These are phyloP conservation scores for Coemansia furcata DNA, from an alignment of 192 early-diverging fungal genomes.

Conservation along the genomic window DNA sequence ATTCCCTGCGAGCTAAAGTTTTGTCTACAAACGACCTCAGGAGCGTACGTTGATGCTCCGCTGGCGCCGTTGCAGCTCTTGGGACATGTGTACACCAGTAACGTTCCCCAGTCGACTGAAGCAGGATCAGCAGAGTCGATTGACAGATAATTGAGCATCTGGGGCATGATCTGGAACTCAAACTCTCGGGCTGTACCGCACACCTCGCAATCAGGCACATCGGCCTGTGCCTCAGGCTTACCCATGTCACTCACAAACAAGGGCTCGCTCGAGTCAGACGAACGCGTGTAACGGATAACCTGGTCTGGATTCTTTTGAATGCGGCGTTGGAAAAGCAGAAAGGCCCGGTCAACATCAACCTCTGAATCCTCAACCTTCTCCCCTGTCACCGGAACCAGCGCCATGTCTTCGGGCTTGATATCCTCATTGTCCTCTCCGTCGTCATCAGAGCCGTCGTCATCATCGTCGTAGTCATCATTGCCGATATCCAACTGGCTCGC, in stretches of 20 bases:
- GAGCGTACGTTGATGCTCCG: constrained; percentile 50
- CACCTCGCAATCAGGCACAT: constrained; percentile 66
- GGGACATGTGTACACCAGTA: constrained; percentile 85
- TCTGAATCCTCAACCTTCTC: constrained; percentile 68
- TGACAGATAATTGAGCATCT: constrained; percentile 74
- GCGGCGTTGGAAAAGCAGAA: constrained; percentile 86
- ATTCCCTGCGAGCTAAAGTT: constrained; percentile 84
- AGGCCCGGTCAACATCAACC: constrained; percentile 84
- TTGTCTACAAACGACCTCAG: constrained; percentile 73
- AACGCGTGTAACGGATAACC: constrained; percentile 70
- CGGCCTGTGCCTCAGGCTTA: constrained; percentile 52
- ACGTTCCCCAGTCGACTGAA: constrained; percentile 89
- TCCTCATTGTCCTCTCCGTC: constrained; percentile 17
- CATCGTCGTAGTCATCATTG: constrained; percentile 52
- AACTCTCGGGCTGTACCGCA: constrained; percentile 76
- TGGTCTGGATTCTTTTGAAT: constrained; percentile 78
- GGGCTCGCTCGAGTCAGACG: constrained; percentile 52
- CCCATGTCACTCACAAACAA: constrained; percentile 77
- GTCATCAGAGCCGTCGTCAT: constrained; percentile 30
- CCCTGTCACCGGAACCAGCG: constrained; percentile 21
- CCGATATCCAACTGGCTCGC: constrained; percentile 39
- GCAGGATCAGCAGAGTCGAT: constrained; percentile 67
- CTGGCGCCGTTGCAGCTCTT: constrained; percentile 66
- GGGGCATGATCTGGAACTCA: constrained; percentile 95
- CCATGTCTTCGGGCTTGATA: constrained; percentile 9